A percentile compares a stretch with the other conserved stretches of the same genome.
Evolutionary conservation across 345 rosid species (phyloP).

Genomic region (Eucalyptus pauciflora): DNA sequence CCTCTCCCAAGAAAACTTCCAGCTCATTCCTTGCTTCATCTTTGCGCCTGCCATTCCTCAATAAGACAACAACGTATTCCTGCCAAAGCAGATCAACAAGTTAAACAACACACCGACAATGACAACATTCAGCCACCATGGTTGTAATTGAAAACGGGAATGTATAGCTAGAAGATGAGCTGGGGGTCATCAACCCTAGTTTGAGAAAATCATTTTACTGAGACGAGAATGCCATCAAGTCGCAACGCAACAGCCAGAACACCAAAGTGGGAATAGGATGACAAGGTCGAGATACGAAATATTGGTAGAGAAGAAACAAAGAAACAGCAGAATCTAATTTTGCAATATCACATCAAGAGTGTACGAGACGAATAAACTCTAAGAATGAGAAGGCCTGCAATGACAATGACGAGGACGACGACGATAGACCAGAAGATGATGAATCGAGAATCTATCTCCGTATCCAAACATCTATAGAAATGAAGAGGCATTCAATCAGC

Average conservation of each 20-base stretch:
- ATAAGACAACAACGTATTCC: constrained; percentile 88
- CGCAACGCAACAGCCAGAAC: background rate
- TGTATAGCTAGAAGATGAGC: background rate
- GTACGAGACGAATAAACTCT: background rate
- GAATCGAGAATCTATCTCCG: background rate
- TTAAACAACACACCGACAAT: background rate
- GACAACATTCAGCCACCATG: background rate
- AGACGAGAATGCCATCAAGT: background rate
- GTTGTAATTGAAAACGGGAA: background rate
- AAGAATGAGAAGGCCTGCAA: background rate
- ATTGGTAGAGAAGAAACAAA: background rate
- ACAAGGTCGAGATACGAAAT: background rate
- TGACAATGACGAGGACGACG: background rate
- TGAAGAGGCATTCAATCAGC: background rate
- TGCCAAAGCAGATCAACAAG: constrained; percentile 19
- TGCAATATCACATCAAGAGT: background rate
- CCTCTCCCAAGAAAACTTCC: constrained; percentile 85
- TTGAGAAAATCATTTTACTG: background rate
- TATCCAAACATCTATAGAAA: background rate
- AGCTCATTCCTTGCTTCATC: constrained; percentile 83
- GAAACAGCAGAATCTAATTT: background rate
- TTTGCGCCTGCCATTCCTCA: constrained; percentile 78
- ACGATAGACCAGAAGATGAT: background rate
- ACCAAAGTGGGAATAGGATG: background rate
- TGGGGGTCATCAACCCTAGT: background rate